Evolutionary conservation across 768 basidiomycete species (phyloP).

Genomic region (Crassisporium funariophilum): DNA sequence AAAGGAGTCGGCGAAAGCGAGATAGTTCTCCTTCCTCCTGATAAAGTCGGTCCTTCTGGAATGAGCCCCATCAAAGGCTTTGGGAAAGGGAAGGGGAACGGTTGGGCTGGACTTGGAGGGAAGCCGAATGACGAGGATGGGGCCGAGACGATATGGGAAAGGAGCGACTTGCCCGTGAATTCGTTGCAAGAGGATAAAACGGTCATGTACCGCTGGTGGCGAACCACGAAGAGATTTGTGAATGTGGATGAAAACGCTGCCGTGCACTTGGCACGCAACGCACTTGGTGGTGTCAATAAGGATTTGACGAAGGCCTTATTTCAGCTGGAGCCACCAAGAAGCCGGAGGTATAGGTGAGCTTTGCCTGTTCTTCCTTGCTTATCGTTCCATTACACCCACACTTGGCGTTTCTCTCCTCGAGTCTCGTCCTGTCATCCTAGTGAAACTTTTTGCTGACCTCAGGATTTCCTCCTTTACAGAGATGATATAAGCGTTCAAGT

Average conservation of each 20-base stretch:
- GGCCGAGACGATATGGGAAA: conserved; percentile 18
- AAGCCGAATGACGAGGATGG: background rate
- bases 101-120: background rate
- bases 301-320: conserved; percentile 44
- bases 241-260: conserved; percentile 50
- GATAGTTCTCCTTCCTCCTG: background rate
- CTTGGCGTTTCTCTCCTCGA: background rate
- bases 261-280: conserved; percentile 55
- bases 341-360: conserved; percentile 40
- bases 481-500: conserved; percentile 30
- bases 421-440: background rate
- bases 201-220: conserved; percentile 38
- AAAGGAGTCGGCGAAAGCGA: background rate
- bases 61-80: background rate
- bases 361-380: background rate
- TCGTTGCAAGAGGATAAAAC: conserved; percentile 31
- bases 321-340: conserved; percentile 36
- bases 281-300: conserved; percentile 51
- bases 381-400: background rate
- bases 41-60: background rate
- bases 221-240: conserved; percentile 37
- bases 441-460: too few species aligned
- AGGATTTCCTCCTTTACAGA: conserved; percentile 13
- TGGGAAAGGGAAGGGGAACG: background rate
- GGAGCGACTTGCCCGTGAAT: conserved; percentile 31